A percentile compares a stretch with the other conserved stretches of the same genome.
These are phyloP conservation scores for Mycena albidolilacea DNA, from an alignment of 768 basidiomycete genomes.

Conservation along the genomic window DNA sequence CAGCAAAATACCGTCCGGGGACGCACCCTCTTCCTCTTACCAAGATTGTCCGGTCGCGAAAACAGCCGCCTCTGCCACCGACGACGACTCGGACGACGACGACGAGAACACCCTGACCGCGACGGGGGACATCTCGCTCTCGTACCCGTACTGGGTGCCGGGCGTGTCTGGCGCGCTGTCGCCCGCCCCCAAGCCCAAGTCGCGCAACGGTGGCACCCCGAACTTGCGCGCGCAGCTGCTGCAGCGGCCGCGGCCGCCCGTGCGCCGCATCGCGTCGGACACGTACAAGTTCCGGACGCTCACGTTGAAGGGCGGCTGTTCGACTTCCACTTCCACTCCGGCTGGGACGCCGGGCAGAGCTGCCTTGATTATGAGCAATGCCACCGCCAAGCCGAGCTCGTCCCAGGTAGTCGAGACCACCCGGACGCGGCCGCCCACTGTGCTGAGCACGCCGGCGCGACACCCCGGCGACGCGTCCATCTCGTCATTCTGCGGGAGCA, in stretches of 20 bases:
- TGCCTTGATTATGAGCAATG: background rate
- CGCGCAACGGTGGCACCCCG: slow-evolving; percentile 21
- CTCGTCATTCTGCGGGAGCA: slow-evolving; percentile 23
- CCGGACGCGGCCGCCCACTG: background rate
- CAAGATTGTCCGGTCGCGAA: background rate
- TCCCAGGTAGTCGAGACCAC: background rate
- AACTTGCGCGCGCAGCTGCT: background rate
- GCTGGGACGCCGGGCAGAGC: background rate
- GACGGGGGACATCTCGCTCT: slow-evolving; percentile 62
- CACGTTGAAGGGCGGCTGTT: slow-evolving; percentile 13
- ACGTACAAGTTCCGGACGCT: slow-evolving; percentile 28
- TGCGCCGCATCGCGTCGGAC: slow-evolving; percentile 20
- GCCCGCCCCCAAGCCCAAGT: slow-evolving; percentile 6
- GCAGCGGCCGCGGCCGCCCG: slow-evolving; percentile 22
- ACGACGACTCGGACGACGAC: slow-evolving; percentile 35
- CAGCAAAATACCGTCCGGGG: background rate
- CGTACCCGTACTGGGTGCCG: slow-evolving; percentile 54
- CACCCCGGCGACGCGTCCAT: slow-evolving; percentile 8
- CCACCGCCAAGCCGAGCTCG: background rate
- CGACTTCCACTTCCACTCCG: no score
- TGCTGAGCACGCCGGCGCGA: background rate
- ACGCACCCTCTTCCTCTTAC: background rate
- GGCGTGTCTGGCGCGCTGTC: slow-evolving; percentile 37
- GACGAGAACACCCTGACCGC: slow-evolving; percentile 58
- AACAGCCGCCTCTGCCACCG: slow-evolving; percentile 22